phyloP scores from a whole-genome alignment of 1,139 yeast genomes.

The Candida sanyaensis region DNA sequence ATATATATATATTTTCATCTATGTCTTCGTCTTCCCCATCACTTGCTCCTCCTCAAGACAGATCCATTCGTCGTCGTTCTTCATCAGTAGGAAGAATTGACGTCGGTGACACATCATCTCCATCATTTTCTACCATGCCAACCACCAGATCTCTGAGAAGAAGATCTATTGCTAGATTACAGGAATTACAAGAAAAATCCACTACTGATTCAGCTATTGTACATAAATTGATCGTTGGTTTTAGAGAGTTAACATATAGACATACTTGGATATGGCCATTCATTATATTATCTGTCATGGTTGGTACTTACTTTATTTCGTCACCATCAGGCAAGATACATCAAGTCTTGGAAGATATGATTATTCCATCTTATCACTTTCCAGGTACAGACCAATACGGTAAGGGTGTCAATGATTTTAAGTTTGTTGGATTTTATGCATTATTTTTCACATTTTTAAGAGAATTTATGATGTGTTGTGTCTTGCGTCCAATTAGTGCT shows the following conservation, averaged over 20 bases:
- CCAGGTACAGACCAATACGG: slow-evolving; percentile 66
- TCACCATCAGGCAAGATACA: slow-evolving; percentile 60
- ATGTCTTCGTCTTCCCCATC: slow-evolving; percentile 5
- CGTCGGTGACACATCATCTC: slow-evolving; percentile 56
- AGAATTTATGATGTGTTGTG: slow-evolving; percentile 84
- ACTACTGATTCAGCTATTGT: slow-evolving; percentile 44
- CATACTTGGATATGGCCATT: slow-evolving; percentile 83
- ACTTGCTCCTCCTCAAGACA: slow-evolving; percentile 2
- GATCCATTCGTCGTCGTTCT: slow-evolving; percentile 37
- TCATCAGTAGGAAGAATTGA: slow-evolving; percentile 61
- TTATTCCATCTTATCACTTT: slow-evolving; percentile 68
- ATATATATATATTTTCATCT: too few species aligned
- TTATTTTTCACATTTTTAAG: slow-evolving; percentile 86
- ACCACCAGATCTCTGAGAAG: slow-evolving; percentile 35
- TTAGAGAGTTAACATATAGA: slow-evolving; percentile 62
- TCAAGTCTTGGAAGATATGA: slow-evolving; percentile 59
- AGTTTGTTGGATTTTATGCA: slow-evolving; percentile 78
- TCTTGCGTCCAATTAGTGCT: slow-evolving; percentile 72
- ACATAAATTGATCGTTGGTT: slow-evolving; percentile 53
- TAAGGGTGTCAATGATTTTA: slow-evolving; percentile 83
- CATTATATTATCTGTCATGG: slow-evolving; percentile 40
- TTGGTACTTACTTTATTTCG: slow-evolving; percentile 42
- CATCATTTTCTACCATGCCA: slow-evolving; percentile 51
- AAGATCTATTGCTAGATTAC: slow-evolving; percentile 35
- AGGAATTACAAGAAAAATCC: slow-evolving; percentile 28